Base-by-base conservation (phyloP, 2,329 filamentous ascomycete species). In the Talaromyces marneffei region DNA sequence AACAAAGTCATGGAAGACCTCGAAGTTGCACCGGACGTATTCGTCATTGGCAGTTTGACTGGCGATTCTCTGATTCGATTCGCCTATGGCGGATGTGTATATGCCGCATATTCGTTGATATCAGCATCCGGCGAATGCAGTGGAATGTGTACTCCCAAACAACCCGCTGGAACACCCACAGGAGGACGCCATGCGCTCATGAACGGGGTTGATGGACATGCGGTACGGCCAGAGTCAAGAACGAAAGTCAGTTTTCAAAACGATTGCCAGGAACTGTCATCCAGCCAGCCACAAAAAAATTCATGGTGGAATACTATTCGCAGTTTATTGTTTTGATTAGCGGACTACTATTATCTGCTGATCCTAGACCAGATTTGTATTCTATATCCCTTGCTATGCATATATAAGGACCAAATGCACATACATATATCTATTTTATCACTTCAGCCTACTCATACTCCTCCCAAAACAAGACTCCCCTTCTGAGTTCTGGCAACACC, bases 41-140 rank as follows among this genome's bases (percentile, higher is more conserved):
- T 84, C 68, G 78, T 83, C 46, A 81, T 82, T 39, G 84, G 84
- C 10, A 85, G 83, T 64, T 67, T 87, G 55, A 84, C 83, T 0
- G 84, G 84, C 3, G 84, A 87, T 68, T 85, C 83, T 2, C 74
- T 87, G 3, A 81, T 87, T 27, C 76, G 84, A 1, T 85, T 85
- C 66, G 82, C 83, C 8, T 82, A 85, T 29, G 84, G 84, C 2
- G 81, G 83, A 4, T 85, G 84, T 65, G 79, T 82, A 7, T 83
- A 82, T 66, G 78, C 81, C 4, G 84, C 83, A 3, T 80, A 83
- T 3, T 80, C 77, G 63, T 78, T 86, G 20, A 75, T 81, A 29
- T 64, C 50, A 63, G 67, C 25, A 57, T 65, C 4, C 64, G 66
- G 37, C 53, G 60, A 4, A 57, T 63, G 65, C 39, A 66, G 68